These are phyloP conservation scores for Nannizziopsis arthrosporioides DNA, from an alignment of 2,329 filamentous ascomycete genomes.

Conservation along the genomic window DNA sequence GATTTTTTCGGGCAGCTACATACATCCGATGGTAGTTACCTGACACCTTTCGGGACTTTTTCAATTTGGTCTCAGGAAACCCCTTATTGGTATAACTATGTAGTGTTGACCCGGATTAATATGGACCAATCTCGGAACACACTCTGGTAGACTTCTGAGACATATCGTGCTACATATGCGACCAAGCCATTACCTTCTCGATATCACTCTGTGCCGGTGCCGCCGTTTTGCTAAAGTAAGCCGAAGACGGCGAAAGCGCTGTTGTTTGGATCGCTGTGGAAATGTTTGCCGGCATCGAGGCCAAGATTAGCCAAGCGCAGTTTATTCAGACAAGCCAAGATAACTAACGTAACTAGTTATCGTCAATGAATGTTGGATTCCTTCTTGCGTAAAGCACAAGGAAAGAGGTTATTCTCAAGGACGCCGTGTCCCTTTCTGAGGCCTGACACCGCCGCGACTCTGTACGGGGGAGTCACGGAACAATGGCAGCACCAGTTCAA, in stretches of 20 bases:
- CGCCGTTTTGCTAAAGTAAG: conserved; percentile 15
- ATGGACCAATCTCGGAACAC: too few species aligned
- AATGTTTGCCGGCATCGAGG: conserved; percentile 25
- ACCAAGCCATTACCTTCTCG: too few species aligned
- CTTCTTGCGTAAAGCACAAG: conserved; percentile 25
- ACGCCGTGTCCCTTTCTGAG: conserved; percentile 24
- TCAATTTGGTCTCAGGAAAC: too few species aligned
- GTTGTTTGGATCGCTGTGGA: conserved; percentile 24
- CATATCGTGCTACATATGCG: too few species aligned
- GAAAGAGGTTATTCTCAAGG: conserved; percentile 24
- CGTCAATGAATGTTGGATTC: conserved; percentile 31
- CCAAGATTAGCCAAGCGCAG: conserved; percentile 20
- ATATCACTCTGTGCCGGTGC: background rate
- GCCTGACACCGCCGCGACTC: conserved; percentile 28
- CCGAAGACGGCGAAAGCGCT: conserved; percentile 19
- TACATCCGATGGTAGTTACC: too few species aligned
- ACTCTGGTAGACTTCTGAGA: too few species aligned
- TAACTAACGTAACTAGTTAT: conserved; percentile 27
- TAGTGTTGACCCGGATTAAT: too few species aligned
- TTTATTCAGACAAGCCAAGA: conserved; percentile 23
- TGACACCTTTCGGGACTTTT: too few species aligned
- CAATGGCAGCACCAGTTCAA: conserved; percentile 25
- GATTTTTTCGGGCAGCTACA: too few species aligned
- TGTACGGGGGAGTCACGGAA: conserved; percentile 20
- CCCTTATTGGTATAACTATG: too few species aligned